These are phyloP conservation scores for Wickerhamomyces kurtzmanii DNA, from an alignment of 805 yeast genomes.

Conservation along the genomic window DNA sequence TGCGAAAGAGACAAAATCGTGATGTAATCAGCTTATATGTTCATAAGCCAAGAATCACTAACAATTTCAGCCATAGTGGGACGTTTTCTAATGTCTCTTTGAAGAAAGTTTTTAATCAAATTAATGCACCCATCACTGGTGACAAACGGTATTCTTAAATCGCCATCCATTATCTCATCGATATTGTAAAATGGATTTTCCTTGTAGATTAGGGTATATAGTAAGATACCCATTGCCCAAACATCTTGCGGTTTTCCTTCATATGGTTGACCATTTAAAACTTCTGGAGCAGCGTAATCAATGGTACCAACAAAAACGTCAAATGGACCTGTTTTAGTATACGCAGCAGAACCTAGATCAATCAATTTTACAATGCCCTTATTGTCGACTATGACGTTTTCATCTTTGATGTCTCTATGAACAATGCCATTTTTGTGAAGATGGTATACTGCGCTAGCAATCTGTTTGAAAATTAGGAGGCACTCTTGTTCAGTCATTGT, in stretches of 20 bases:
- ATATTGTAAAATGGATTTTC: constrained; percentile 95
- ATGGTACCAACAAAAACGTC: constrained; percentile 97
- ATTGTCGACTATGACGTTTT: constrained; percentile 80
- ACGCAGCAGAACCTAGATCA: constrained; percentile 95
- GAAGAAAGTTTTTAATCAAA: constrained; percentile 55
- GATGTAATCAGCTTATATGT: too few species aligned
- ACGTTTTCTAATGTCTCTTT: constrained; percentile 55
- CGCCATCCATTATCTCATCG: constrained; percentile 92
- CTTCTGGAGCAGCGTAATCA: constrained; percentile 97
- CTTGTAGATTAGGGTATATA: constrained; percentile 84
- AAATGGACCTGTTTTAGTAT: constrained; percentile 84
- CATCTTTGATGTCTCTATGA: constrained; percentile 93
- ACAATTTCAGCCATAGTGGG: constrained; percentile 68
- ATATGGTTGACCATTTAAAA: constrained; percentile 77
- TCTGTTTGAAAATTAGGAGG: constrained; percentile 67
- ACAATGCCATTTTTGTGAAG: constrained; percentile 81
- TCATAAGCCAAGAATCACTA: constrained; percentile 66
- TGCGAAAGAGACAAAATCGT: too few species aligned
- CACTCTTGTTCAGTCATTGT: constrained; percentile 77
- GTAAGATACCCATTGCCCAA: constrained; percentile 91
- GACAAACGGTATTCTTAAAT: constrained; percentile 59
- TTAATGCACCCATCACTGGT: constrained; percentile 48
- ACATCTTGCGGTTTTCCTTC: constrained; percentile 93
- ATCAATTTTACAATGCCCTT: constrained; percentile 75
- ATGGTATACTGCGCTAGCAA: constrained; percentile 70